Conservation (phyloP, 106 monocot genomes). For the Hemerocallis citrina region DNA sequence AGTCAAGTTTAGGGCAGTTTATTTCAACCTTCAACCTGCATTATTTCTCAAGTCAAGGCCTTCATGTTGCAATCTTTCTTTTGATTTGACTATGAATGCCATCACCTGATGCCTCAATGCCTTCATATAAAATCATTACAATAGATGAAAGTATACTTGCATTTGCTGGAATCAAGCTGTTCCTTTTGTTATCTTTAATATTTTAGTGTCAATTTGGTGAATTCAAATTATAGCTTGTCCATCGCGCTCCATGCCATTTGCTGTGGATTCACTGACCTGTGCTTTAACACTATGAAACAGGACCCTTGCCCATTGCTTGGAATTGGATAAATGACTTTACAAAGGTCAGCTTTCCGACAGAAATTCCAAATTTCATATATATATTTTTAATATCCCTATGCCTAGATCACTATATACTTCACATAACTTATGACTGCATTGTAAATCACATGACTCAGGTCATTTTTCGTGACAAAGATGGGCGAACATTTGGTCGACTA, state of each 20-base stretch:
- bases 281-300: constrained; percentile 27
- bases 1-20: no score
- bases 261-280: constrained; percentile 6
- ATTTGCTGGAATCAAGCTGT: neutral
- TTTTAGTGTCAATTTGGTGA: neutral
- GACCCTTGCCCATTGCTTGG: constrained; percentile 57
- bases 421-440: neutral
- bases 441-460: constrained; percentile 21
- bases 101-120: no score
- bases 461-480: constrained; percentile 53
- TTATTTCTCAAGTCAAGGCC: no score
- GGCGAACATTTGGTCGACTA: constrained; percentile 52
- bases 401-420: neutral
- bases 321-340: constrained; percentile 63
- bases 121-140: no score
- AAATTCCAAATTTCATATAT: neutral
- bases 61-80: no score
- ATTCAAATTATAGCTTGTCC: neutral
- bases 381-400: neutral
- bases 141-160: no score
- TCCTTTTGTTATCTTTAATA: neutral
- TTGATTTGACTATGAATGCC: no score
- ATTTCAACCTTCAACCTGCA: no score
- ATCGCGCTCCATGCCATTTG: neutral
- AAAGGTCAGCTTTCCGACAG: constrained; percentile 23